Evolutionary conservation across 1,284 basidiomycete genomes (phyloP).

Genomic region (Inonotus hispidus): DNA sequence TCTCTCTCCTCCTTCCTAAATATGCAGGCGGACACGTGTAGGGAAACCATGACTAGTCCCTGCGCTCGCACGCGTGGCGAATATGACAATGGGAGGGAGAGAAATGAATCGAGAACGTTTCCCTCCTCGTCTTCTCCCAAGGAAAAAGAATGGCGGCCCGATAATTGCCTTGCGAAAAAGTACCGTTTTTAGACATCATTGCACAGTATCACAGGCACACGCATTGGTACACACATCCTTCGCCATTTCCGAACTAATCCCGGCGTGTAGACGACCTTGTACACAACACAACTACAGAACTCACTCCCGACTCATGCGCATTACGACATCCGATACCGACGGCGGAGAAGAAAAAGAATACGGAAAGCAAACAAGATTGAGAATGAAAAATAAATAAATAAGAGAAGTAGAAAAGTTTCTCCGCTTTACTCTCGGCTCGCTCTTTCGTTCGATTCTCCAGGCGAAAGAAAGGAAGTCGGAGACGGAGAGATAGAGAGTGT

Average conservation of each 20-base stretch:
- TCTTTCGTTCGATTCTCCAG: too few species aligned
- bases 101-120: not conserved
- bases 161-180: not conserved
- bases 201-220: not conserved
- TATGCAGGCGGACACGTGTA: not conserved
- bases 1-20: too few species aligned
- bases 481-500: too few species aligned
- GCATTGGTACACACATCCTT: not conserved
- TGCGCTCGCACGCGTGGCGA: not conserved
- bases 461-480: too few species aligned
- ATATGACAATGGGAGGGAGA: not conserved
- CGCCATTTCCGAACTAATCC: not conserved
- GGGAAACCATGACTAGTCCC: not conserved
- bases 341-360: not conserved
- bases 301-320: not conserved
- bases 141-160: not conserved
- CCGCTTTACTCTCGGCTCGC: too few species aligned
- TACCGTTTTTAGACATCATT: not conserved
- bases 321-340: not conserved
- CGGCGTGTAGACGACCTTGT: not conserved
- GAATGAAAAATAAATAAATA: not conserved
- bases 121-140: not conserved
- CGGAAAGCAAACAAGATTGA: too few species aligned
- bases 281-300: not conserved
- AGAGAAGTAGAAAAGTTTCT: not conserved